Base-by-base conservation (phyloP, 257 asterid species). In the Solanum verrucosum region DNA sequence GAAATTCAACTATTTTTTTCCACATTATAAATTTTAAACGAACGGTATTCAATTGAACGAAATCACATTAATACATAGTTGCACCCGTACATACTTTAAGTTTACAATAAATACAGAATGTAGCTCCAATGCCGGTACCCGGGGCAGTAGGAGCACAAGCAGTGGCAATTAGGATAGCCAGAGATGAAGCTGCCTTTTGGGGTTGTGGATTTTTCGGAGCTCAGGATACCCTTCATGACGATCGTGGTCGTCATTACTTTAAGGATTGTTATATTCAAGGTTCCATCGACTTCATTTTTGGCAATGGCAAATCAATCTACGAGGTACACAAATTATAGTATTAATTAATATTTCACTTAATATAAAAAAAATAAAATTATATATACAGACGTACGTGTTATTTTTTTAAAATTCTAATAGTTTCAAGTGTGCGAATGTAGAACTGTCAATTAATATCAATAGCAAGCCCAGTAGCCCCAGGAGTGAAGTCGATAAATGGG, bases 191-290 rank as follows among this genome's bases (percentile, higher is more conserved):
- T 0, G 98, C 97, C 0, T 97, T 96, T 42, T 93, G 95, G 95
- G 98, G 98, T 2, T 97, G 99, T 33, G 98, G 98, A 31, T 97
- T 97, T 92, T 96, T 97, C 11, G 98, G 98, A 87, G 98, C 98
- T 6, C 98, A 97, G 59, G 99, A 96, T 86, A 97, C 99, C 1
- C 87, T 96, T 5, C 99, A 97, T 63, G 99, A 96, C 35, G 98
- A 97, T 16, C 89, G 98, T 56, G 98, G 99, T 60, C 97, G 98
- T 82, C 98, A 97, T 90, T 96, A 97, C 89, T 97, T 93, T 91
- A 95, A 91, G 87, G 98, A 97, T 49, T 97, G 98, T 86, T 95
- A 94, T 16, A 93, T 97, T 35, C 99, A 97, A 83, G 99, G 99
- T 20, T 97, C 99, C 16, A 96, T 97, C 2, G 98, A 97, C 88